Conservation (phyloP, 2,329 filamentous ascomycete species). For the Xylaria polymorpha region DNA sequence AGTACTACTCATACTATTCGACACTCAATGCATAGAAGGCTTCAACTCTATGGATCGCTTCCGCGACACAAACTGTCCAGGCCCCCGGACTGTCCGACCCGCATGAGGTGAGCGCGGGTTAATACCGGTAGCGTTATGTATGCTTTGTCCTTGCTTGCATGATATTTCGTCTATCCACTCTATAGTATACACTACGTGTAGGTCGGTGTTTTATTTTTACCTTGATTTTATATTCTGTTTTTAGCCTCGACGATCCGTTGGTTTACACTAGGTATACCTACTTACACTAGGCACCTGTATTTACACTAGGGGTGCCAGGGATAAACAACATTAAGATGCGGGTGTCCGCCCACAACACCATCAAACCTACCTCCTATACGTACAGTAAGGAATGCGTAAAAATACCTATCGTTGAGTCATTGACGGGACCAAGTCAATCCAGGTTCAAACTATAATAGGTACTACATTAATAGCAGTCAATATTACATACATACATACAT, state of each 20-base stretch:
- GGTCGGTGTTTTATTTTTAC: conserved; percentile 3
- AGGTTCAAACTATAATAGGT: background rate
- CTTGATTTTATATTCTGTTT: background rate
- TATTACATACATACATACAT: too few relatives aligned
- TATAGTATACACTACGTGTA: conserved; percentile 10
- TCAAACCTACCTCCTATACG: too few relatives aligned
- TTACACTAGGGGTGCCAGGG: conserved; percentile 2
- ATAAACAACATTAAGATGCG: conserved; percentile 6
- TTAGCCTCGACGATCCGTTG: conserved; percentile 12
- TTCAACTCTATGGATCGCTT: conserved; percentile 30
- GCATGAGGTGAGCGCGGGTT: conserved; percentile 14
- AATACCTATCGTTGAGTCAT: background rate
- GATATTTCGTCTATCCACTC: conserved; percentile 5
- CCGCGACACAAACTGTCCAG: conserved; percentile 29
- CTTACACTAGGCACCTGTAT: background rate
- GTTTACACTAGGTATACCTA: background rate
- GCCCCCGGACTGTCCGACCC: conserved; percentile 28
- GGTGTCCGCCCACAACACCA: conserved; percentile 18
- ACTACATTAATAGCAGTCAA: background rate
- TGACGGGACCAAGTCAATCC: background rate
- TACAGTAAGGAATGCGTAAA: conserved; percentile 16
- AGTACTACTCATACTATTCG: background rate
- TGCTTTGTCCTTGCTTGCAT: conserved; percentile 11
- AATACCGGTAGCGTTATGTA: conserved; percentile 10
- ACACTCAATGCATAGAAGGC: conserved; percentile 24